A percentile compares a stretch with the other conserved stretches of the same genome.
phyloP scores from a whole-genome alignment of 1,139 yeast species.

The Pichia norvegensis region DNA sequence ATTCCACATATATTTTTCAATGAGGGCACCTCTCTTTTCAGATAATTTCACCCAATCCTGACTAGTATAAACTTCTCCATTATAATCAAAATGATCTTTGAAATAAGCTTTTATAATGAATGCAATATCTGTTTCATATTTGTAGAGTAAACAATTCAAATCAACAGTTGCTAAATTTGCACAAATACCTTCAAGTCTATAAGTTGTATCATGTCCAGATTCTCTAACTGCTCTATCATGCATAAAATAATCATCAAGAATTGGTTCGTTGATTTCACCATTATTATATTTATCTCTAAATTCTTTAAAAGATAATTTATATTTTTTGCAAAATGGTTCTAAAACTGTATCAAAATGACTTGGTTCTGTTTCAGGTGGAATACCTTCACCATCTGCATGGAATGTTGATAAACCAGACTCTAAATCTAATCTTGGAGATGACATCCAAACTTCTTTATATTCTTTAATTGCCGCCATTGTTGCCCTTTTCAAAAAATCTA shows the following conservation, averaged over 20 bases:
- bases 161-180: conserved; percentile 90
- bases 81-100: conserved; percentile 37
- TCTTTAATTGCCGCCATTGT: conserved; percentile 79
- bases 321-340: conserved; percentile 59
- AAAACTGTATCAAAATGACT: conserved; percentile 76
- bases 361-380: conserved; percentile 95
- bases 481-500: conserved; percentile 57
- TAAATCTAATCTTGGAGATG: conserved; percentile 64
- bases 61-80: conserved; percentile 41
- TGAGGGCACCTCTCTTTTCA: conserved; percentile 41
- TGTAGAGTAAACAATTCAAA: conserved; percentile 76
- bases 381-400: conserved; percentile 82
- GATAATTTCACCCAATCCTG: conserved; percentile 58
- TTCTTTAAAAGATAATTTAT: conserved; percentile 54
- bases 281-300: conserved; percentile 65
- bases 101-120: conserved; percentile 51
- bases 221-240: conserved; percentile 96
- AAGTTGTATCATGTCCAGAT: conserved; percentile 93
- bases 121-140: conserved; percentile 85
- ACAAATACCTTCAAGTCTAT: conserved; percentile 82
- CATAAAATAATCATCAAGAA: conserved; percentile 75
- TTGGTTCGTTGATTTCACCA: conserved; percentile 63
- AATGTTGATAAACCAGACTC: conserved; percentile 83
- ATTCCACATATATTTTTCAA: conserved; percentile 78
- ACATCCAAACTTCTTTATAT: conserved; percentile 73